These are phyloP conservation scores for Mortierella sp. DNA, from an alignment of 371 early-diverging fungal genomes.

Conservation along the genomic window DNA sequence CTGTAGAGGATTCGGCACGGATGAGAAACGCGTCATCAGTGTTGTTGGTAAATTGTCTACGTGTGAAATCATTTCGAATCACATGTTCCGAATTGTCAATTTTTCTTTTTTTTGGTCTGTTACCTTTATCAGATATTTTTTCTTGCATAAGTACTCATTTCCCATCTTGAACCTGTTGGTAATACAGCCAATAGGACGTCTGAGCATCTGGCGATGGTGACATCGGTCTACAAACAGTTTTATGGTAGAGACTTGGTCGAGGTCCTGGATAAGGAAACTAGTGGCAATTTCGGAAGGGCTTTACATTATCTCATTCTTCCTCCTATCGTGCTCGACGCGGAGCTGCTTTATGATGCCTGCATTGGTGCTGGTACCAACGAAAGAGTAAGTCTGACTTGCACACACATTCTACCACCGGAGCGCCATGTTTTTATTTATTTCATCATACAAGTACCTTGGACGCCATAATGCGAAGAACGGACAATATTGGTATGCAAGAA, in stretches of 20 bases:
- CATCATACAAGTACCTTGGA: no score
- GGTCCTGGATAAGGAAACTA: slow-evolving; percentile 45
- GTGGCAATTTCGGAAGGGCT: slow-evolving; percentile 38
- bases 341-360: slow-evolving; percentile 37
- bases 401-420: no score
- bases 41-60: slow-evolving; percentile 34
- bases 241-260: slow-evolving; percentile 45
- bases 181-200: slow-evolving; percentile 26
- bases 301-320: slow-evolving; percentile 37
- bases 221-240: slow-evolving; percentile 39
- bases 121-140: no score
- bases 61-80: no score
- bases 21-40: slow-evolving; percentile 44
- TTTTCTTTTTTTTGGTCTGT: background rate
- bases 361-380: slow-evolving; percentile 51
- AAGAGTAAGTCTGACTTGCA: slow-evolving; percentile 45
- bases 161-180: background rate
- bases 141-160: no score
- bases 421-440: no score
- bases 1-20: slow-evolving; percentile 45
- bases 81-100: background rate
- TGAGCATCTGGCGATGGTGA: slow-evolving; percentile 36
- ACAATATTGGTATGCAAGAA: no score
- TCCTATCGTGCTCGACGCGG: slow-evolving; percentile 39
- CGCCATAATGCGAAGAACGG: no score